A percentile compares a stretch with the other conserved stretches of the same genome.
Conservation (phyloP, 345 rosid species). For the Viola odorata region DNA sequence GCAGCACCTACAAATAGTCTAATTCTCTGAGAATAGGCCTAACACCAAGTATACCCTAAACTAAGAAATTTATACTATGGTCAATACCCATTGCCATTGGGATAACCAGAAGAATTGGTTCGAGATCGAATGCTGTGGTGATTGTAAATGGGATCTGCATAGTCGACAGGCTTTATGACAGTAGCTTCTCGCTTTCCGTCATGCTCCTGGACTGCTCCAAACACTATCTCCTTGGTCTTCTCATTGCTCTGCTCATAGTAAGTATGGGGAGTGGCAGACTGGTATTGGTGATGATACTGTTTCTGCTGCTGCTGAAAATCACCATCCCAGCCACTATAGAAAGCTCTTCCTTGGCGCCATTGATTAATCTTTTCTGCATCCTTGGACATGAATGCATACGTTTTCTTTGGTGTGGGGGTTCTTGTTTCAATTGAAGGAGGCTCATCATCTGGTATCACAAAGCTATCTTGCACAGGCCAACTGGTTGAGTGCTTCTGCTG, state of each 20-base stretch:
- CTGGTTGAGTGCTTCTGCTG: constrained; percentile 32
- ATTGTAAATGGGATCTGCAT: constrained; percentile 38
- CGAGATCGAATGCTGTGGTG: constrained; percentile 46
- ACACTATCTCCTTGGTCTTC: constrained; percentile 73
- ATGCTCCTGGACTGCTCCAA: constrained; percentile 84
- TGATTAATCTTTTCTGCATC: constrained; percentile 86
- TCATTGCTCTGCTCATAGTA: constrained; percentile 70
- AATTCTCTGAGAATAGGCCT: constrained; percentile 4
- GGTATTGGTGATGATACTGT: constrained; percentile 61
- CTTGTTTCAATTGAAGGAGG: constrained; percentile 83
- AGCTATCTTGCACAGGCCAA: constrained; percentile 77
- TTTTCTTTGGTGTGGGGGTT: constrained; percentile 80
- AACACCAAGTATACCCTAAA: constrained; percentile 7
- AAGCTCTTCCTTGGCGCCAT: constrained; percentile 73
- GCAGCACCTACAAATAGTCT: constrained; percentile 11
- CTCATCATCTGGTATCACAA: constrained; percentile 61
- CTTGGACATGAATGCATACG: constrained; percentile 90
- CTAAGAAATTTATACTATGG: background rate
- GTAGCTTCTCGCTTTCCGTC: constrained; percentile 36
- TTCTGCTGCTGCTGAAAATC: constrained; percentile 48
- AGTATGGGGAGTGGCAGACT: constrained; percentile 62
- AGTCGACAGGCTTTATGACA: constrained; percentile 55
- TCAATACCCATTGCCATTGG: constrained; percentile 13
- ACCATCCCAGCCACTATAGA: constrained; percentile 67
- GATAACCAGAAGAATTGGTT: constrained; percentile 37